A percentile compares a stretch with the other conserved stretches of the same genome.
Evolutionary conservation across 345 rosid genomes (phyloP).

Genomic region (Turnera subulata): DNA sequence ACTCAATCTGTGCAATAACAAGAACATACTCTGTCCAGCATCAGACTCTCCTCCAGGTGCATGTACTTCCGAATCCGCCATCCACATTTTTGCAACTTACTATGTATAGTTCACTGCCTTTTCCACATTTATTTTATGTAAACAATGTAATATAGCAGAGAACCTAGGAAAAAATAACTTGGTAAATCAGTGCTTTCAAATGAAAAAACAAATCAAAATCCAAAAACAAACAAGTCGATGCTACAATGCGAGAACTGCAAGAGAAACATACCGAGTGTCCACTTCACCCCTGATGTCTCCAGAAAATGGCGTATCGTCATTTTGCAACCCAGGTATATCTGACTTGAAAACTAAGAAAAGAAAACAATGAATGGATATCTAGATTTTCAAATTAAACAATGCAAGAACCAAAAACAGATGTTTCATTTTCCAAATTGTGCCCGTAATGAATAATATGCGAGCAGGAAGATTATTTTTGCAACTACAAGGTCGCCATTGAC

Average conservation of each 20-base stretch:
- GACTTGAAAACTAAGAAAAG: no score
- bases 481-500: no score
- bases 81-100: slow-evolving; percentile 87
- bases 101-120: slow-evolving; percentile 74
- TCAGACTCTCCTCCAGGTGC: slow-evolving; percentile 96
- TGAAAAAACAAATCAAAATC: slow-evolving; percentile 44
- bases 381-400: no score
- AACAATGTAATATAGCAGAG: slow-evolving; percentile 61
- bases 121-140: slow-evolving; percentile 64
- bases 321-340: no score
- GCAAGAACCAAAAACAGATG: no score
- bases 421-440: no score
- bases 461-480: no score
- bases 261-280: slow-evolving; percentile 58
- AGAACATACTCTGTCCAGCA: slow-evolving; percentile 83
- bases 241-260: not conserved
- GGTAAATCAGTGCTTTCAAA: no score
- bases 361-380: no score
- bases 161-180: slow-evolving; percentile 40
- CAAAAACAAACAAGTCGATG: slow-evolving; percentile 50
- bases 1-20: no score
- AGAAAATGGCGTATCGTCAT: no score
- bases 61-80: slow-evolving; percentile 96
- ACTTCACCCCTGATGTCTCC: slow-evolving; percentile 98
- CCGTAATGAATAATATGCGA: no score